These are phyloP conservation scores for Eucalyptus caleyi DNA, from an alignment of 345 rosid species.

Conservation along the genomic window DNA sequence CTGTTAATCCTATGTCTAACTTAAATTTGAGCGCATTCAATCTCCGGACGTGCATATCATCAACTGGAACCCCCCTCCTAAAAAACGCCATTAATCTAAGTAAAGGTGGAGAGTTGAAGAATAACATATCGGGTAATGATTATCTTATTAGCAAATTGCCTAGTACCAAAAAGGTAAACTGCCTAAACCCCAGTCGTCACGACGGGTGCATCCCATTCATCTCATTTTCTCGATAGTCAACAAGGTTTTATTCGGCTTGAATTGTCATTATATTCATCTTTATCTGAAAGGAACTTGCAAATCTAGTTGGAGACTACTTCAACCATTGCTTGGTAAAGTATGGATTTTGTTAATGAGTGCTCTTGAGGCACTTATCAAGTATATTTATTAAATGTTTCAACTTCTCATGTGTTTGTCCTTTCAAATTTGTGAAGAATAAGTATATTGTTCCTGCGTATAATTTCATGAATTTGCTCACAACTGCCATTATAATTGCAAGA, in stretches of 20 bases:
- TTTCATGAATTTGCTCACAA: not conserved
- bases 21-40: not conserved
- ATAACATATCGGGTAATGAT: not conserved
- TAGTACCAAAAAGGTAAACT: not conserved
- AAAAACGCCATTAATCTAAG: not conserved
- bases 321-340: not conserved
- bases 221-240: rapidly evolving
- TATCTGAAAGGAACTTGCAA: not conserved
- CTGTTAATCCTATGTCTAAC: not conserved
- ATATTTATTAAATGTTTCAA: not conserved
- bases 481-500: not conserved
- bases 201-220: rapidly evolving
- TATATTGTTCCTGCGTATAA: rapidly evolving
- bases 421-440: not conserved
- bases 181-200: not conserved
- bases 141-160: not conserved
- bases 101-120: not conserved
- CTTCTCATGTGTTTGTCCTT: not conserved
- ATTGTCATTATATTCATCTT: not conserved
- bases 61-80: not conserved
- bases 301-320: not conserved
- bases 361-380: not conserved
- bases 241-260: not conserved
- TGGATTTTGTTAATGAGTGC: not conserved
- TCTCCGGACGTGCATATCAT: not conserved